phyloP scores from a whole-genome alignment of 371 early-diverging fungal species.

The Circinella umbellata region DNA sequence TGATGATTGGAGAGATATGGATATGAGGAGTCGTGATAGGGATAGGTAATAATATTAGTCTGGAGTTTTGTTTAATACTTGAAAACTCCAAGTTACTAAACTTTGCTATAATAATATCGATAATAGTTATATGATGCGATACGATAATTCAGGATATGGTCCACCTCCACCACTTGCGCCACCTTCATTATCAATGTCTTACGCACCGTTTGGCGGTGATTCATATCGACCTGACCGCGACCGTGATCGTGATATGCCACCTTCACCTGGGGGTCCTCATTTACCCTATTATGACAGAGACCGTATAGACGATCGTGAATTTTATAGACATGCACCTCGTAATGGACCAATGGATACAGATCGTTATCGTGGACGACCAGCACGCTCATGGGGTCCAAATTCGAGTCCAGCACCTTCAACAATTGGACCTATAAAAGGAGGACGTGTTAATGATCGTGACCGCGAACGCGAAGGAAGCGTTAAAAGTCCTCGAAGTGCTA shows the following conservation, averaged over 20 bases:
- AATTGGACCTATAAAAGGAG: constrained; percentile 18
- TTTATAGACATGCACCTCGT: constrained; percentile 29
- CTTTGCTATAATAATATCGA: no score
- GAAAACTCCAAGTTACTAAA: no score
- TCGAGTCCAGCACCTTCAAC: constrained; percentile 13
- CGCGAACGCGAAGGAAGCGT: constrained; percentile 38
- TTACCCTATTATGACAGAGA: constrained; percentile 47
- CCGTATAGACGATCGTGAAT: constrained; percentile 45
- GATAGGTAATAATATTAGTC: constrained; percentile 25
- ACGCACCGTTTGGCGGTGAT: constrained; percentile 43
- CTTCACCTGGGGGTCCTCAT: constrained; percentile 40
- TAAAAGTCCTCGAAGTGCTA: constrained; percentile 27
- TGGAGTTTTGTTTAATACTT: no score
- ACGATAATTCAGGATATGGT: constrained; percentile 49
- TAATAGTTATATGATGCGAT: constrained; percentile 42
- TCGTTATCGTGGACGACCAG: constrained; percentile 34
- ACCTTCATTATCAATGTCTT: constrained; percentile 28
- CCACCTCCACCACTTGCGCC: constrained; percentile 31
- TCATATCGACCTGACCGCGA: constrained; percentile 53
- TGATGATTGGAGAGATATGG: constrained; percentile 54
- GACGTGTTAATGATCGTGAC: constrained; percentile 25
- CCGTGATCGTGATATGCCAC: constrained; percentile 45
- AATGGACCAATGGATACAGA: constrained; percentile 33
- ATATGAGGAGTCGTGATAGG: constrained; percentile 28
- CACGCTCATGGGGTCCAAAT: constrained; percentile 20